Evolutionary conservation across 352 stramenopile species (phyloP), one percentile per base, ranked within the genome.

Genomic region (Globisporangium polare): DNA sequence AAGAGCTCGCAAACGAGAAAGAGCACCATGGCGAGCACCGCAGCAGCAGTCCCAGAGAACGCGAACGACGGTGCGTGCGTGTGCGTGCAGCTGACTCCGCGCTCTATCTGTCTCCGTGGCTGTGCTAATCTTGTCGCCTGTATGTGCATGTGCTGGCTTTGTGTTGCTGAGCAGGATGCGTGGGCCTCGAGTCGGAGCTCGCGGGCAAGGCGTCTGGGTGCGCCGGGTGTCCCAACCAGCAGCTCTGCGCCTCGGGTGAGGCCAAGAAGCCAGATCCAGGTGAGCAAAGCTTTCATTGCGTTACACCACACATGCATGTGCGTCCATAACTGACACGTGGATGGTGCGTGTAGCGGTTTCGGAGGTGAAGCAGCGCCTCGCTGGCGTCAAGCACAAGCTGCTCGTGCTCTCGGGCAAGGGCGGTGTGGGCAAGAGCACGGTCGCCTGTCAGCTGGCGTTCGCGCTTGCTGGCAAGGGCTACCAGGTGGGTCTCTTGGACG

Each of bases 391-490:
- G 71, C 96, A 99, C 77, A 99, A 98, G 35, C 73, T 99, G 18
- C 82, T 99, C 50, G 97, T 99, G n/a, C 80, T 99, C 20, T 99
- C 93, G 47, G 98, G 98, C 47, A 99, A 99, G 77, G 98, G 98
- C 26, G 98, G 98, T 56, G 98, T 99, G 5, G 98, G 98, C 37
- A 99, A 99, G 82, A 98, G 88, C 46, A 99, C 97, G 0, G 83
- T 99, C n/a, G 92, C 96, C 15, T 98, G 95, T 54, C 97, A 99
- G 74, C 73, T 99, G 15, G 96, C 97, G 15, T 99, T 99, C 70
- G 90, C 93, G 0, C 78, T 99, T 15, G 95, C 97, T 0, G 73
- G 81, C 10, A 83, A 97, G 61, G 97, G 97, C 20, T 97, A 96
- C 67, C 92, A 98, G 57, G 89, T 97, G n/a, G 98, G 98, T 9